A percentile compares a stretch with the other conserved stretches of the same genome.
phyloP scores from a whole-genome alignment of 2,329 filamentous ascomycete genomes.

The Ophiostoma novo-ulmi region DNA sequence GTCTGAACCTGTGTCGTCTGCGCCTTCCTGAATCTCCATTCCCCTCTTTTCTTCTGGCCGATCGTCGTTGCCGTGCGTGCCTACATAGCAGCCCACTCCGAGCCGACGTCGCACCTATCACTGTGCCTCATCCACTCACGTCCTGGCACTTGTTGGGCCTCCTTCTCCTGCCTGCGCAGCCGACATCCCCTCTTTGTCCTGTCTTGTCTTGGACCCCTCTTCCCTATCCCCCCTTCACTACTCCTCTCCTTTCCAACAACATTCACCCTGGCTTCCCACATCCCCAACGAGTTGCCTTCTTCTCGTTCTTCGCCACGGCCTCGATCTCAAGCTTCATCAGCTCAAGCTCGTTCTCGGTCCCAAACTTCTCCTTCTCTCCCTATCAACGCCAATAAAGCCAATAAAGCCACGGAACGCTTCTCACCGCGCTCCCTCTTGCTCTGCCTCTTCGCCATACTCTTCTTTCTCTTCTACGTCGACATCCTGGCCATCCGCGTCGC shows the following conservation, averaged over 20 bases:
- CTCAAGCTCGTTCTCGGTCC: slow-evolving; percentile 1
- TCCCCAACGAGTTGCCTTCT: slow-evolving; percentile 31
- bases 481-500: slow-evolving; percentile 63
- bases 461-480: slow-evolving; percentile 53
- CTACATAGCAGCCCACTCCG: slow-evolving; percentile 2
- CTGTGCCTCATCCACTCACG: neutral
- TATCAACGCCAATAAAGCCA: neutral
- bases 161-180: neutral
- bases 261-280: slow-evolving; percentile 22
- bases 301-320: slow-evolving; percentile 29
- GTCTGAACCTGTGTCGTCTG: neutral
- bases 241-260: neutral
- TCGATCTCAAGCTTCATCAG: slow-evolving; percentile 6
- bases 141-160: neutral
- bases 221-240: neutral
- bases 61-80: neutral
- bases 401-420: slow-evolving; percentile 9
- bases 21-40: neutral
- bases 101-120: slow-evolving; percentile 11
- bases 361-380: slow-evolving; percentile 37
- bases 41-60: slow-evolving; percentile 1
- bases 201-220: neutral
- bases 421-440: slow-evolving; percentile 35
- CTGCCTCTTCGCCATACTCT: slow-evolving; percentile 48
- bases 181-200: neutral